Conservation (phyloP, 2,329 filamentous ascomycete species). For the Botrytis fabae region DNA sequence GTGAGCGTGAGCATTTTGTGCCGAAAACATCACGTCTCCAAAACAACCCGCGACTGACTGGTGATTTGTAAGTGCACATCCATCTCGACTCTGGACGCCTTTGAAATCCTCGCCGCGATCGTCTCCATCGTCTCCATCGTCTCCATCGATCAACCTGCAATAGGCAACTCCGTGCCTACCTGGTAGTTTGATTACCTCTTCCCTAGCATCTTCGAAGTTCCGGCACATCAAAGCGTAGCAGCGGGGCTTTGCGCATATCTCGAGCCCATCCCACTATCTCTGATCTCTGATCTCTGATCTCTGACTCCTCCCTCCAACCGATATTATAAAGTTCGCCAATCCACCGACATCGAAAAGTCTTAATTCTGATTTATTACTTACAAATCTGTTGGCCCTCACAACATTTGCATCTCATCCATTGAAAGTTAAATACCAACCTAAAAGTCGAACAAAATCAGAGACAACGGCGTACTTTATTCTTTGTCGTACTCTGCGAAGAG, state of each 20-base stretch:
- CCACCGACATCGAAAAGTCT: neutral
- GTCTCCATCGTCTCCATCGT: neutral
- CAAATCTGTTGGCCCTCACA: neutral
- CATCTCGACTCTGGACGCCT: neutral
- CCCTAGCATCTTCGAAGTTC: no score
- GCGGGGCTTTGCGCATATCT: slow-evolving; percentile 14
- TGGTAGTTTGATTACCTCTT: neutral
- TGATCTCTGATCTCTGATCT: neutral
- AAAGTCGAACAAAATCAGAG: neutral
- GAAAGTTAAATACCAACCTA: neutral
- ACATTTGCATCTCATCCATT: neutral
- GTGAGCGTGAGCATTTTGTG: neutral
- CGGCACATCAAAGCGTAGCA: neutral
- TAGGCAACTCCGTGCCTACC: neutral
- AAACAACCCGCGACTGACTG: neutral
- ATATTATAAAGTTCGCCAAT: neutral
- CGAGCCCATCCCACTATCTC: neutral
- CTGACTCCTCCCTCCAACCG: neutral
- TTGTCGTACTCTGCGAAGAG: slow-evolving; percentile 8
- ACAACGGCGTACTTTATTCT: neutral
- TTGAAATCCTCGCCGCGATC: neutral
- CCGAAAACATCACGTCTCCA: neutral
- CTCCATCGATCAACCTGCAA: neutral
- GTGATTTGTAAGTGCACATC: neutral
- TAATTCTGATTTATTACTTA: slow-evolving; percentile 2